A percentile compares a stretch with the other conserved stretches of the same genome.
Conservation (phyloP, 2,329 filamentous ascomycete species). For the Colletotrichum abscissum region DNA sequence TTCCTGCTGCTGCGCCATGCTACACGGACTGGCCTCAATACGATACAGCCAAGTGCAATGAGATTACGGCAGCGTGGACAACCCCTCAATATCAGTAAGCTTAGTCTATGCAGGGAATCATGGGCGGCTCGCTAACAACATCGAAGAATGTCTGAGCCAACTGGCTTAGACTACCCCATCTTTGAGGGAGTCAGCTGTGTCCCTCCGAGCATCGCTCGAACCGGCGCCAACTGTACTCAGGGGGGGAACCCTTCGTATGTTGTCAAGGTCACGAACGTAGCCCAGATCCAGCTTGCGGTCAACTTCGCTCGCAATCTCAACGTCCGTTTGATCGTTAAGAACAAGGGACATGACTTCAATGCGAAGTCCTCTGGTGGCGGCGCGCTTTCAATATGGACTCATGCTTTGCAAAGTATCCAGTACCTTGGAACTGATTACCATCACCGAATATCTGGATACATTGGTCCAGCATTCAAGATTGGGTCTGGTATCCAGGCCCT, state of each 20-base stretch:
- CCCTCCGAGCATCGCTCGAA: constrained; percentile 18
- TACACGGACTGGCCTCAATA: constrained; percentile 50
- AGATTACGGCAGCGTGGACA: constrained; percentile 43
- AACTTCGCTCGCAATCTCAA: constrained; percentile 40
- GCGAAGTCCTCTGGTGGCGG: constrained; percentile 11
- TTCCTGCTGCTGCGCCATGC: constrained; percentile 47
- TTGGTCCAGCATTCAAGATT: constrained; percentile 42
- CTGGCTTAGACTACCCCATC: constrained; percentile 66
- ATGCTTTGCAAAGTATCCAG: neutral
- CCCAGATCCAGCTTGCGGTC: constrained; percentile 37
- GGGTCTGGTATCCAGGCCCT: constrained; percentile 42
- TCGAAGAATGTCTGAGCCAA: constrained; percentile 40
- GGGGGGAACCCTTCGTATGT: constrained; percentile 40
- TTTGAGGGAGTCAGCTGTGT: constrained; percentile 56
- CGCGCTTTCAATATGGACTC: constrained; percentile 17
- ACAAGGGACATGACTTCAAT: constrained; percentile 28
- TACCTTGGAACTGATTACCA: constrained; percentile 39
- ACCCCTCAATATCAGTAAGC: constrained; percentile 47
- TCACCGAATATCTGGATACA: constrained; percentile 32
- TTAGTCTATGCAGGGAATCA: constrained; percentile 57
- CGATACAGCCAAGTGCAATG: constrained; percentile 47
- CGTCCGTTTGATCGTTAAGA: constrained; percentile 52
- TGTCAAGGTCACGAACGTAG: constrained; percentile 38
- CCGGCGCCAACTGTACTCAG: constrained; percentile 35
- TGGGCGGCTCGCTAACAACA: neutral